Evolutionary conservation across 73 alveolate genomes (phyloP), one percentile per base, ranked within the genome.

Genomic region (Urostyla sp.): DNA sequence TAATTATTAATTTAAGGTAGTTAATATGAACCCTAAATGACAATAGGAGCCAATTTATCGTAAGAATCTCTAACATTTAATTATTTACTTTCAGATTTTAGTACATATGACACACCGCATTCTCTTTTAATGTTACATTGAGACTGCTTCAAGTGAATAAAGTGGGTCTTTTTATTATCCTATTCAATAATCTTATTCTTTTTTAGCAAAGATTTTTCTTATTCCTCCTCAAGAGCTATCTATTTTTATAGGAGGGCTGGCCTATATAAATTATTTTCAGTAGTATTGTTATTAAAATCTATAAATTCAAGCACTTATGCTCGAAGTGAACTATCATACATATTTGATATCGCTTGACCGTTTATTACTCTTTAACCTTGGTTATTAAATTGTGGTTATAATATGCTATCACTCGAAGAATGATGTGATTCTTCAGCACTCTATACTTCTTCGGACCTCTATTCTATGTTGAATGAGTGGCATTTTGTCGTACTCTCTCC

Each of bases 1-100:
- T 55, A 28, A 21, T 35, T 34, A n/a, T 75, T 66, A 4, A 75
- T 35, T 37, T 46, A 36, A 6, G 76, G 57, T 43, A 75, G 35
- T 31, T 75, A 78, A 75, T 75, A 75, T 0, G 87, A 75, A 4
- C 87, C 87, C 49, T 75, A 38, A 16, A 75, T 75, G 6, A 75
- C 87, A 21, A 57, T 50, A 1, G 87, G 87, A 2, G 87, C 76
- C 15, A 75, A 45, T 27, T 55, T 53, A 38, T 75, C 78, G 31
- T 55, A 75, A n/a, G 45, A 56, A 24, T 54, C 78, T 56, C 67
- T 38, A 35, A 75, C 87, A 24, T 75, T 20, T 0, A n/a, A 2
- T 40, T 75, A 44, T 35, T 55, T 36, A 27, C 78, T 56, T 31
- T 75, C 87, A 1, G 87, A 75, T 38, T 54, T 54, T 26, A 34